Evolutionary conservation across 2,329 filamentous ascomycete species (phyloP), one percentile per base, ranked within the genome.

Genomic region (Microdochium paspali): DNA sequence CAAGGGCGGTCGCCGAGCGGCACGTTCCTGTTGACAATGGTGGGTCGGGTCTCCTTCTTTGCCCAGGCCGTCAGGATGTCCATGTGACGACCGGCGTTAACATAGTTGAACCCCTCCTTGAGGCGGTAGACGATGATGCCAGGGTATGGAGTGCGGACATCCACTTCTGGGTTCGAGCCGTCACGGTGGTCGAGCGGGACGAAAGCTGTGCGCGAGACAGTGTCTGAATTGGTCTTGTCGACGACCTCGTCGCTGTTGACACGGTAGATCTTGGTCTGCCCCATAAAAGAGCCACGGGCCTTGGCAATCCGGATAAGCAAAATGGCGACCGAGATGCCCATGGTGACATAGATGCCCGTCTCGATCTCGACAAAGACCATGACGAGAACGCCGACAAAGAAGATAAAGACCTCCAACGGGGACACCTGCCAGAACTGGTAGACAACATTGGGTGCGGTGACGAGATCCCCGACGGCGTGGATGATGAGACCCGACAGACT

Each of bases 351-450:
- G 56, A 95, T 87, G 21, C 89, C 89, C 55, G 86, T 82, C 61
- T 95, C 90, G 51, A 95, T 94, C 40, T 74, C 80, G 23, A 78
- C 77, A 65, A 95, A 95, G 44, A 95, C 68, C 2, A 87, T 91
- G 28, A 93, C 84, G 20, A 94, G 61, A 5, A 95, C 89, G 67
- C 89, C 89, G 12, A 84, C 80, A 52, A 94, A 85, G 74, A 94
- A 95, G 60, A 95, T 87, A 45, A 87, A 53, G 0, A 90, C 84
- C 61, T 95, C 89, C 2, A 93, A 59, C 0, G 89, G 89, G 0
- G 87, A 87, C 1, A 93, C 85, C 30, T 82, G 76, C 88, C 88
- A 95, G 69, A 94, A 94, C 59, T 90, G 85, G 66, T 91, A 91
- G 10, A 95, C 78, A 0, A 83, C 85, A 59, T 87, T 85, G 3